Percentiles rank a stretch among this genome's conserved stretches.
Evolutionary conservation across 192 early-diverging fungal genomes (phyloP).

Genomic region (Rhizoclosmatium sp.): DNA sequence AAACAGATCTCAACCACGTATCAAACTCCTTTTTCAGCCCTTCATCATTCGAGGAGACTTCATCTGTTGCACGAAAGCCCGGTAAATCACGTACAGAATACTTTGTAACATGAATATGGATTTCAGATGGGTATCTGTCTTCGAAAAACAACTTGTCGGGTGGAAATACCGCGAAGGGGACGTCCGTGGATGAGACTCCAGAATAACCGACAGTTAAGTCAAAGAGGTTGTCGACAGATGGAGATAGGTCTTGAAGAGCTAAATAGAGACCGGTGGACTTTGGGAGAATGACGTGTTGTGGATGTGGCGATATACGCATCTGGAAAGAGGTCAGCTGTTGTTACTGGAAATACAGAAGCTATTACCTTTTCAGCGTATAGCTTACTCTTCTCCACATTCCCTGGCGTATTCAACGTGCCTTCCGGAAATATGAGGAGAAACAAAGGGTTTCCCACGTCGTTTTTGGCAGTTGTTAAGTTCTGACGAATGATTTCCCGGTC

Average conservation of each 20-base stretch:
- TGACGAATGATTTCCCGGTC: slow-evolving; percentile 69
- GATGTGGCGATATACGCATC: slow-evolving; percentile 12
- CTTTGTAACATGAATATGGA: slow-evolving; percentile 80
- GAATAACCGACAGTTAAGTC: slow-evolving; percentile 92
- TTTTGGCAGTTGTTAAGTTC: slow-evolving; percentile 49
- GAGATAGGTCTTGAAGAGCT: slow-evolving; percentile 70
- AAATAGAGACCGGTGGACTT: slow-evolving; percentile 83
- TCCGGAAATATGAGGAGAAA: slow-evolving; percentile 98
- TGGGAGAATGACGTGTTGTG: slow-evolving; percentile 82
- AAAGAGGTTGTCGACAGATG: slow-evolving; percentile 75
- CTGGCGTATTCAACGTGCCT: slow-evolving; percentile 86
- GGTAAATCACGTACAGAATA: slow-evolving; percentile 39
- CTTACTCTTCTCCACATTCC: slow-evolving; percentile 71
- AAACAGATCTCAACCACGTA: slow-evolving; percentile 79
- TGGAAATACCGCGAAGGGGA: slow-evolving; percentile 86
- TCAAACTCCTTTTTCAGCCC: slow-evolving; percentile 57
- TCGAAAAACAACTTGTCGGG: slow-evolving; percentile 79
- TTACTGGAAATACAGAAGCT: background rate
- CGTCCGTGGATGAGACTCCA: slow-evolving; percentile 68
- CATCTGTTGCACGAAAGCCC: slow-evolving; percentile 39
- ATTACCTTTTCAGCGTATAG: slow-evolving; percentile 69
- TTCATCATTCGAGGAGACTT: slow-evolving; percentile 60
- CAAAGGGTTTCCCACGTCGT: slow-evolving; percentile 64
- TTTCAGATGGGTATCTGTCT: slow-evolving; percentile 73
- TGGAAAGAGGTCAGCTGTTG: no score